phyloP scores from a whole-genome alignment of 75 land plant species.

The Sequoiadendron giganteum region DNA sequence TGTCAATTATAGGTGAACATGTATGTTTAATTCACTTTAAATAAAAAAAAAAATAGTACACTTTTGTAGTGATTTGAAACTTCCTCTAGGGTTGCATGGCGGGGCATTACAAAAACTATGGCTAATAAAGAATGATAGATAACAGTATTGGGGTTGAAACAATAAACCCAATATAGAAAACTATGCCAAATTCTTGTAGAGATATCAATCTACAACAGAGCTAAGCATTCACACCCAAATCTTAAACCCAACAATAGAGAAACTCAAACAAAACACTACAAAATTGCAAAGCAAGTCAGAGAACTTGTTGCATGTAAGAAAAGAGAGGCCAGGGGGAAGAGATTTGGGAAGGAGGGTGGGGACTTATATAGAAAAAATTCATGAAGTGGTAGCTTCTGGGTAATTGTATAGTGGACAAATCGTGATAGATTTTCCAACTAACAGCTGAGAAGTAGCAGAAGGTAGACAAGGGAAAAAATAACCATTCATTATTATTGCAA shows the following conservation, averaged over 20 bases:
- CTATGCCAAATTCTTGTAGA: background rate
- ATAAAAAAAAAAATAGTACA: too few relatives aligned
- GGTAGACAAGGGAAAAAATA: background rate
- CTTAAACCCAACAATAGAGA: background rate
- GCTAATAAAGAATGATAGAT: background rate
- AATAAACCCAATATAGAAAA: background rate
- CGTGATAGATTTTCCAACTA: constrained; percentile 12
- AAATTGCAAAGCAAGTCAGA: background rate
- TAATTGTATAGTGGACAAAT: constrained; percentile 4
- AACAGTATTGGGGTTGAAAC: background rate
- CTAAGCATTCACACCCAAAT: background rate
- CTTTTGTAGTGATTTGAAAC: too few relatives aligned
- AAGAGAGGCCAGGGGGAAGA: constrained; percentile 2
- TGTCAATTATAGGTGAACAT: too few relatives aligned
- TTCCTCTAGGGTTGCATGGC: too few relatives aligned
- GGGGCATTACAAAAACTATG: background rate
- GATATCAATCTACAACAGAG: background rate
- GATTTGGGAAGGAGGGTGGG: background rate
- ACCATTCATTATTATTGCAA: background rate
- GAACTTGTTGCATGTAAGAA: background rate
- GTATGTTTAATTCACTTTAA: too few relatives aligned
- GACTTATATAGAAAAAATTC: background rate
- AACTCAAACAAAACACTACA: background rate
- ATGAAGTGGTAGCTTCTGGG: background rate
- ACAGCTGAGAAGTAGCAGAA: constrained; percentile 12